Conservation (phyloP, 2,329 filamentous ascomycete genomes). For the Ceratocystis cubensis region DNA sequence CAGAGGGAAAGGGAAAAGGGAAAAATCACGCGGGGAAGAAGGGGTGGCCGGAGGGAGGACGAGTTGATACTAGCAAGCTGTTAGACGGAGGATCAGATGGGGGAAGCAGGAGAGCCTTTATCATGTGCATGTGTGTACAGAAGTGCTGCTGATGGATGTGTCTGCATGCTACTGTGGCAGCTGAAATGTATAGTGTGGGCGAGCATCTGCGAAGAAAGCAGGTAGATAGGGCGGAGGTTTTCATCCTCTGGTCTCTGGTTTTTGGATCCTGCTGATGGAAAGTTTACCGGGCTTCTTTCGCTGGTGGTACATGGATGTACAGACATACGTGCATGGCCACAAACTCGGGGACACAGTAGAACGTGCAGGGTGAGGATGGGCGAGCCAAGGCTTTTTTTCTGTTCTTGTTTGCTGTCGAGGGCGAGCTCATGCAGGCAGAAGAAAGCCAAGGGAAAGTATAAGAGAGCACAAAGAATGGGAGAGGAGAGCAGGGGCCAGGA, state of each 20-base stretch:
- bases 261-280: neutral
- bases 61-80: too few relatives aligned
- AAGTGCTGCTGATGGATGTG: neutral
- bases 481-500: neutral
- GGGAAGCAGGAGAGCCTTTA: too few relatives aligned
- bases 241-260: neutral
- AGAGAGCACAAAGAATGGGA: neutral
- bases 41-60: neutral
- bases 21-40: neutral
- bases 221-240: neutral
- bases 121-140: neutral
- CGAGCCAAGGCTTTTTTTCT: too few relatives aligned
- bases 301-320: neutral
- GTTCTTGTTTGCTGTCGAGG: too few relatives aligned
- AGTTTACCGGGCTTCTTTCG: neutral
- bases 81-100: too few relatives aligned
- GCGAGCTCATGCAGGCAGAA: neutral
- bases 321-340: neutral
- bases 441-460: neutral
- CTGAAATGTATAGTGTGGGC: neutral
- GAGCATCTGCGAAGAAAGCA: neutral
- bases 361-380: neutral
- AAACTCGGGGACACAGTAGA: neutral
- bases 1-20: neutral
- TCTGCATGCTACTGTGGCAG: slow-evolving; percentile 5